Evolutionary conservation across 2,329 filamentous ascomycete genomes (phyloP).

Genomic region (Colletotrichum falcatum): DNA sequence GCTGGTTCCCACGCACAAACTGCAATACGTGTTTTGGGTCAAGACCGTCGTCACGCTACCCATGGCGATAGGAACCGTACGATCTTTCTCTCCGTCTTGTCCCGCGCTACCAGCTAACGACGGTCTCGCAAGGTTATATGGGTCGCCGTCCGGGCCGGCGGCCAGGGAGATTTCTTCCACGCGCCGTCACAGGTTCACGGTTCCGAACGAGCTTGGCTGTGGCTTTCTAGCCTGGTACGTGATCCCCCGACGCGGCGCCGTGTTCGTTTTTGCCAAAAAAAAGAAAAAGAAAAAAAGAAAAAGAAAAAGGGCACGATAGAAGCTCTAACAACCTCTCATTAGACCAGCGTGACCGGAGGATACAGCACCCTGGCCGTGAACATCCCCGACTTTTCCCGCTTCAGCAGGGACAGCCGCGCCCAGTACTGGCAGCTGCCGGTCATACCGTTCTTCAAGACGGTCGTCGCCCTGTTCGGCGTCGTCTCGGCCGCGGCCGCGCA

Average conservation of each 20-base stretch:
- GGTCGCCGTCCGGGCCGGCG: slow-evolving; percentile 34
- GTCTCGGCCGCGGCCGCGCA: slow-evolving; percentile 60
- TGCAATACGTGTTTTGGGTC: slow-evolving; percentile 57
- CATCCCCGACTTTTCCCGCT: slow-evolving; percentile 56
- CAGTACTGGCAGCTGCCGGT: slow-evolving; percentile 61
- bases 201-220: slow-evolving; percentile 57
- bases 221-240: slow-evolving; percentile 52
- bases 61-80: slow-evolving; percentile 56
- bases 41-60: slow-evolving; percentile 57
- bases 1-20: slow-evolving; percentile 57
- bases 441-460: slow-evolving; percentile 60
- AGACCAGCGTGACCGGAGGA: slow-evolving; percentile 60
- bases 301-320: background rate
- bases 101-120: background rate
- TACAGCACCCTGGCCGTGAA: slow-evolving; percentile 63
- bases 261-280: no score
- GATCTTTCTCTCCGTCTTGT: background rate
- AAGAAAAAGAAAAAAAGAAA: no score
- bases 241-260: background rate
- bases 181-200: slow-evolving; percentile 48
- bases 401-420: slow-evolving; percentile 55
- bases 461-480: slow-evolving; percentile 60
- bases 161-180: slow-evolving; percentile 44
- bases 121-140: slow-evolving; percentile 40
- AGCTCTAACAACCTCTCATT: background rate